These are phyloP conservation scores for Colletotrichum tanaceti DNA, from an alignment of 2,329 filamentous ascomycete species.

Conservation along the genomic window DNA sequence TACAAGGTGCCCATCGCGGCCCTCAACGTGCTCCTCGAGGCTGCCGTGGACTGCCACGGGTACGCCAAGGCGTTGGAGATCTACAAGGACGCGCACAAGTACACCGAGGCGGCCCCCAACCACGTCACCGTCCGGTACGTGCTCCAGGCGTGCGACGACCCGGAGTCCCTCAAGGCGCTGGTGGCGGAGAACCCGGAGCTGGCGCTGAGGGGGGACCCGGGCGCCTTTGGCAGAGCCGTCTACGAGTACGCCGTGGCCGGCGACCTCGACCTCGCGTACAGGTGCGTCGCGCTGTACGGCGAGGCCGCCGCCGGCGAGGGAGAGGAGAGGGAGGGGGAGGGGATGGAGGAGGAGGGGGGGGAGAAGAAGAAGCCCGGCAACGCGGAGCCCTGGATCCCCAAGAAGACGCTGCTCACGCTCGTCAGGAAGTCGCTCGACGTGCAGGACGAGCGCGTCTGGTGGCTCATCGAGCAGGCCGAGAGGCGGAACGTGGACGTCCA, in stretches of 20 bases:
- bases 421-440: slow-evolving; percentile 35
- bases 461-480: slow-evolving; percentile 38
- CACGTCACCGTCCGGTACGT: slow-evolving; percentile 47
- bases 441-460: slow-evolving; percentile 38
- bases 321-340: too few species aligned
- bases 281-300: slow-evolving; percentile 32
- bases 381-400: slow-evolving; percentile 23
- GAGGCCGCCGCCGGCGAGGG: too few species aligned
- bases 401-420: slow-evolving; percentile 31
- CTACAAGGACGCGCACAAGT: slow-evolving; percentile 46
- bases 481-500: slow-evolving; percentile 36
- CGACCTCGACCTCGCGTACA: slow-evolving; percentile 36
- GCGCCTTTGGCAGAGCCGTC: slow-evolving; percentile 26
- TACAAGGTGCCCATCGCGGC: slow-evolving; percentile 53
- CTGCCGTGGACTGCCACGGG: slow-evolving; percentile 46
- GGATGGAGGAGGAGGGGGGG: too few species aligned
- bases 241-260: slow-evolving; percentile 28
- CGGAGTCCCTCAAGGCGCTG: slow-evolving; percentile 45
- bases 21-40: slow-evolving; percentile 52
- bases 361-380: not conserved
- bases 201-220: slow-evolving; percentile 36
- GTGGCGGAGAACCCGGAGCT: slow-evolving; percentile 48
- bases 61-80: slow-evolving; percentile 49
- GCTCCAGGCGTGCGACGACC: slow-evolving; percentile 46
- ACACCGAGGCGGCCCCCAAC: slow-evolving; percentile 47